Evolutionary conservation across 805 yeast species (phyloP), one percentile per base, ranked within the genome.

Genomic region (Metschnikowia vanudenii): DNA sequence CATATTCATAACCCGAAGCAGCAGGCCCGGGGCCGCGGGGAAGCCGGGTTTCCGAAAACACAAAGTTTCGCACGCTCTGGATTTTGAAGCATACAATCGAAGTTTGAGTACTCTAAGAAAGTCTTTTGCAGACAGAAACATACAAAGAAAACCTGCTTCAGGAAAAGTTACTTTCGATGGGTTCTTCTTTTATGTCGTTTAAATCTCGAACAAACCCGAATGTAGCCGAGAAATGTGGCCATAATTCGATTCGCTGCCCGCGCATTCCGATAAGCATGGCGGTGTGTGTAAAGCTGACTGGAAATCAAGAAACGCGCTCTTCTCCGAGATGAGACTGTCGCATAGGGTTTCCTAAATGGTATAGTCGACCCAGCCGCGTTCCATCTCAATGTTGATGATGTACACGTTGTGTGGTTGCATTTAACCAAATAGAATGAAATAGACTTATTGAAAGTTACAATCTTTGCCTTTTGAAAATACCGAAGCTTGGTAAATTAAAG

Each of bases 261-360:
- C 32, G 32, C 14, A 12, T n/a, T 9, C 32, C 11, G 32, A 29
- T 29, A 29, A 29, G 32, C 32, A 7, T 20, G 24, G 4, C 4
- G 14, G 14, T 29, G 32, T 29, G 32, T 29, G 11, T 13, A 29
- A 29, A 29, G 32, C 32, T n/a, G 32, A 11, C 14, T n/a, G 32
- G 32, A 29, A 29, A 20, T 20, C 24, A 20, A 7, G 24, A 20
- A 20, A 6, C 32, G 32, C 32, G 32, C 32, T 29, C 32, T 13
- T 39, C 36, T 39, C 42, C 42, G 42, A 30, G 36, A 16, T 13
- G 13, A 30, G n/a, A 13, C 38, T 26, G 14, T 36, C 14, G 42
- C 35, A 39, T 31, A 28, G 28, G 29, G 4, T 30, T 39, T 39
- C 42, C 42, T 31, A 31, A 39, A 18, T 30, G 5, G 26, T 30